phyloP scores from a whole-genome alignment of 2,329 filamentous ascomycete species.

The Pyrenochaeta sp. region DNA sequence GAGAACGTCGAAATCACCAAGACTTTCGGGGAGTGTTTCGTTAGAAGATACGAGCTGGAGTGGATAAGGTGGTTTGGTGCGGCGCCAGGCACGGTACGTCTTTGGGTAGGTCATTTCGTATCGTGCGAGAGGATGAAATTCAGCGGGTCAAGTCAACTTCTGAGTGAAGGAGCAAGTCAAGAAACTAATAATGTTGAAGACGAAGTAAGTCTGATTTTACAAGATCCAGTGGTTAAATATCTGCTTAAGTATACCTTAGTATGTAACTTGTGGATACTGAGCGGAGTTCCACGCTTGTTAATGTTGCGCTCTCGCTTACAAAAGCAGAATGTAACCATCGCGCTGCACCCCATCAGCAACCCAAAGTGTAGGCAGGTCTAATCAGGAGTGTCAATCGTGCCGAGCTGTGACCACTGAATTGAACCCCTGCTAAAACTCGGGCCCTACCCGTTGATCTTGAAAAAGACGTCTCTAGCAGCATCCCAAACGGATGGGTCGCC shows the following conservation, averaged over 20 bases:
- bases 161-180: background rate
- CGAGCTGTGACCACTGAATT: no score
- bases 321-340: background rate
- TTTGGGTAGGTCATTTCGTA: constrained; percentile 20
- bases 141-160: background rate
- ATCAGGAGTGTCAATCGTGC: no score
- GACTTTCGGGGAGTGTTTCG: constrained; percentile 23
- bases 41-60: constrained; percentile 11
- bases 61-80: constrained; percentile 19
- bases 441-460: no score
- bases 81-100: constrained; percentile 28
- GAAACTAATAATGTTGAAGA: background rate
- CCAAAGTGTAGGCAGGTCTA: no score
- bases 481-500: no score
- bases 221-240: background rate
- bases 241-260: background rate
- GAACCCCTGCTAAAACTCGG: no score
- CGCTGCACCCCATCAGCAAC: background rate
- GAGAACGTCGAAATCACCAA: constrained; percentile 27
- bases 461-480: no score
- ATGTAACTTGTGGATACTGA: background rate
- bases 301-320: background rate
- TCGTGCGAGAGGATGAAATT: background rate
- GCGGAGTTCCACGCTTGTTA: background rate
- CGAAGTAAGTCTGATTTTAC: background rate